Conservation (phyloP, 768 basidiomycete species). For the Tricholoma furcatifolium region DNA sequence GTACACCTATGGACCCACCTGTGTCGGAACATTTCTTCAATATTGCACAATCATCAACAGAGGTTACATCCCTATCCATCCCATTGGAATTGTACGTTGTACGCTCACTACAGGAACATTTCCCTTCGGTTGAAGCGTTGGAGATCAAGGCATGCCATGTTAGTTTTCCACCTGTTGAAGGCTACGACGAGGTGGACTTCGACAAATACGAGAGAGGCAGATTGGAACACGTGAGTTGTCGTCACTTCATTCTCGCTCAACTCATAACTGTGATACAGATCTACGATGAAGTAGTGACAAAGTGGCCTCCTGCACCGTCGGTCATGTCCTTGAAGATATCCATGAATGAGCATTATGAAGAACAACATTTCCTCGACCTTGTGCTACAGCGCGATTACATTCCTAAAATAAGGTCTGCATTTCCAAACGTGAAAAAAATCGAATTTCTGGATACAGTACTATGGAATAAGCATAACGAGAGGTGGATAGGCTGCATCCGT, state of each 20-base stretch:
- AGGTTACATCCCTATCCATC: neutral
- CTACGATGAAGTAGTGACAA: neutral
- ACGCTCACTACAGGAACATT: neutral
- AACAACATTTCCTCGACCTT: neutral
- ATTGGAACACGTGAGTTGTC: neutral
- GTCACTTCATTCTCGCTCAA: neutral
- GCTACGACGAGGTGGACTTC: neutral
- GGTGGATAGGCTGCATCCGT: conserved; percentile 9
- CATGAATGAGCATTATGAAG: neutral
- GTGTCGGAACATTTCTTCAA: neutral
- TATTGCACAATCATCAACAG: neutral
- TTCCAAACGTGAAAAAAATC: conserved; percentile 11
- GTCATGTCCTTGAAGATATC: conserved; percentile 2
- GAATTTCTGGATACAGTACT: conserved; percentile 3
- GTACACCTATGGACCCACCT: too few relatives aligned
- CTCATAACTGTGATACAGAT: neutral
- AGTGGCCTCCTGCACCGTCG: conserved; percentile 10
- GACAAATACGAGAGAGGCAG: too few relatives aligned
- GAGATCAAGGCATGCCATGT: neutral
- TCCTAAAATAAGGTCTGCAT: neutral
- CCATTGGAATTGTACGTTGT: conserved; percentile 6
- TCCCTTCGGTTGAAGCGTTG: conserved; percentile 3
- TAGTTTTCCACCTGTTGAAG: neutral
- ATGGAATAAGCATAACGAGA: conserved; percentile 6
- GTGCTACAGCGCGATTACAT: conserved; percentile 8